These are phyloP conservation scores for Curvularia sp. DNA, from an alignment of 2,329 filamentous ascomycete species.

Conservation along the genomic window DNA sequence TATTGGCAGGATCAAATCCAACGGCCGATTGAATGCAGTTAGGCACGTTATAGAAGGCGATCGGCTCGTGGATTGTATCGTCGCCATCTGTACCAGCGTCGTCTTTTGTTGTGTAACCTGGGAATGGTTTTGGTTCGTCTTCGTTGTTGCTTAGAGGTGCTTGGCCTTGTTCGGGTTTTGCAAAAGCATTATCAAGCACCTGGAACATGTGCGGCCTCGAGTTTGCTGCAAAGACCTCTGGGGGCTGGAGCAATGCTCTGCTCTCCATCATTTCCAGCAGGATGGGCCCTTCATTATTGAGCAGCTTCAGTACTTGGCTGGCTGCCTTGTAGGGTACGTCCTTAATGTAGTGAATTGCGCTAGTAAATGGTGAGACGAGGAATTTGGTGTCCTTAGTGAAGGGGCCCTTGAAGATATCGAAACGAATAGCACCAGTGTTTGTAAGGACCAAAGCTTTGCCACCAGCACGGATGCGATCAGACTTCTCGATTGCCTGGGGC, in stretches of 20 bases:
- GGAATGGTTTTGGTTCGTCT: constrained; percentile 55
- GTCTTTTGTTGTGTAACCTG: constrained; percentile 89
- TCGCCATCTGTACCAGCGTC: constrained; percentile 85
- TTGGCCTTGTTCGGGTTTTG: constrained; percentile 19
- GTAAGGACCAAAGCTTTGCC: constrained; percentile 74
- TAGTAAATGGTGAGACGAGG: constrained; percentile 87
- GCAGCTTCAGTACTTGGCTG: constrained; percentile 66
- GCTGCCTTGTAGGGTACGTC: constrained; percentile 83
- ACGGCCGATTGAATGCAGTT: constrained; percentile 80
- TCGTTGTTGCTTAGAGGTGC: constrained; percentile 11
- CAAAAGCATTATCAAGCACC: constrained; percentile 8
- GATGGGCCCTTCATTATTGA: constrained; percentile 65
- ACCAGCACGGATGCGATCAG: constrained; percentile 52
- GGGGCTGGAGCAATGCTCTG: constrained; percentile 52
- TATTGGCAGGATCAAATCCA: constrained; percentile 56
- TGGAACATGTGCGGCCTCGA: constrained; percentile 31
- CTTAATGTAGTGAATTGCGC: constrained; percentile 75
- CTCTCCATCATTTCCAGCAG: constrained; percentile 43
- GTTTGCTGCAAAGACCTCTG: constrained; percentile 52
- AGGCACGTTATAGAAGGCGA: constrained; percentile 78
- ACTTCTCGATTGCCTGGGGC: constrained; percentile 66
- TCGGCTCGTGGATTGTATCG: constrained; percentile 80
- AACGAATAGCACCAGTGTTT: constrained; percentile 91
- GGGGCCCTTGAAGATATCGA: constrained; percentile 90
- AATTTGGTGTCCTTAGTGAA: constrained; percentile 90